Evolutionary conservation across 1,284 basidiomycete species (phyloP).

Genomic region (Leccinum fuscescens): DNA sequence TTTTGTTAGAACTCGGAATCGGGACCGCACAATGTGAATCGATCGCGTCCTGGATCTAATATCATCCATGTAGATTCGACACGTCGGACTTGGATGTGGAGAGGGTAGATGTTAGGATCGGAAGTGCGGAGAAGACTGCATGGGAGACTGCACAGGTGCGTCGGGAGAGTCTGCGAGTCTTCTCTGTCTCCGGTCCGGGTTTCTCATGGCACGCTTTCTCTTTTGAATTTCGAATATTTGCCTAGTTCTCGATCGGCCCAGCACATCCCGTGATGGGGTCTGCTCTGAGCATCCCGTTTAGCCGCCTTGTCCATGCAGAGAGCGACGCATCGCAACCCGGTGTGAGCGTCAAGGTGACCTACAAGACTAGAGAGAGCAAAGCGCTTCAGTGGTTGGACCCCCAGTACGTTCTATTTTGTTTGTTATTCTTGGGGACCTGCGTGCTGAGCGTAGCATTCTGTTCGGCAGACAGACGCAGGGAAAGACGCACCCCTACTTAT

Average conservation of each 20-base stretch:
- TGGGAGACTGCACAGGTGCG: conserved; percentile 15
- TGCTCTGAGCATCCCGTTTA: conserved; percentile 31
- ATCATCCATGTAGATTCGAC: conserved; percentile 59
- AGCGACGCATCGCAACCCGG: conserved; percentile 37
- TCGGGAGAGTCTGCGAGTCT: background rate
- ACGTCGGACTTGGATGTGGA: conserved; percentile 71
- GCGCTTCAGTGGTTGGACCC: conserved; percentile 94
- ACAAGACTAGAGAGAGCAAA: conserved; percentile 77
- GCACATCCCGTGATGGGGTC: no score
- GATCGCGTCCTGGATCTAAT: background rate
- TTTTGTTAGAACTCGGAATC: no score
- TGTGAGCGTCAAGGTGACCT: conserved; percentile 57
- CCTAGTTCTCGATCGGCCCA: no score
- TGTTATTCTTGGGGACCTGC: background rate
- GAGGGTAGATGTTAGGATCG: conserved; percentile 45
- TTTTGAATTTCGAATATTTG: no score
- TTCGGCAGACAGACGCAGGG: conserved; percentile 82
- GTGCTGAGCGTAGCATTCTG: background rate
- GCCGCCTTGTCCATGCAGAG: conserved; percentile 29
- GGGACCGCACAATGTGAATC: no score
- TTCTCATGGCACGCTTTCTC: no score
- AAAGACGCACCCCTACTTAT: conserved; percentile 84
- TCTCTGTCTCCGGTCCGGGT: no score
- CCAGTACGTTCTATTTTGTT: conserved; percentile 47
- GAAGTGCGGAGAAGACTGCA: conserved; percentile 37